Base-by-base conservation (phyloP, 2,329 filamentous ascomycete species). In the Penicillium expansum region DNA sequence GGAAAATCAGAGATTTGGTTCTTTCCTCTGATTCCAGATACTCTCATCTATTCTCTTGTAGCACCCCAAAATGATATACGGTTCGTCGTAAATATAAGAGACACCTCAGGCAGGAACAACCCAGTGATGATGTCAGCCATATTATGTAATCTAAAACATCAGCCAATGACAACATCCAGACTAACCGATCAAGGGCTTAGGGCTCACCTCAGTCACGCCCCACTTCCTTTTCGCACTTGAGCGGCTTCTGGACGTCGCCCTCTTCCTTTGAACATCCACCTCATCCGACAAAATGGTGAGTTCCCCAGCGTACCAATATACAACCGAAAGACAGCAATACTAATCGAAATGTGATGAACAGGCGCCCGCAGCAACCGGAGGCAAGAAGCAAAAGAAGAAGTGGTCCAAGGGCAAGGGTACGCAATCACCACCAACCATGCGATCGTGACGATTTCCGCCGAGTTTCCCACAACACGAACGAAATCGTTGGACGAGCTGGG, bases 341-440 rank as follows among this genome's bases (percentile, higher is more conserved):
- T 47, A 52, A 59, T 58, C 60, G 62, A 60, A 30, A 66, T 60
- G 61, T 39, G 52, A 53, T 20, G 20, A 52, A 67, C 57, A 80
- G 76, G 77, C 77, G 61, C 76, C 77, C 68, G 73, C 77, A 78
- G 75, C 75, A 76, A 65, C 74, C 69, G 76, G 75, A 67, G 76
- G 75, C 73, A 79, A 79, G 75, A 80, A 80, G 73, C 78, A 80
- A 66, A 80, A 81, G 78, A 81, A 82, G 78, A 82, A 82, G 79
- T 82, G 79, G 79, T 81, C 79, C 62, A 82, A 82, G 77, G 79
- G 79, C 73, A 82, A 82, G 76, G 79, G 79, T 81, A 80, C 69
- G 76, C 65, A 59, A 67, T 65, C 62, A 60, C 56, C 61, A 63
- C 55, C 61, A 63, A 59, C 57, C 54, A 52, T 33, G 58, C 60